Evolutionary conservation across 352 stramenopile genomes (phyloP), one percentile per base, ranked within the genome.

Genomic region (Globisporangium orthogonon): DNA sequence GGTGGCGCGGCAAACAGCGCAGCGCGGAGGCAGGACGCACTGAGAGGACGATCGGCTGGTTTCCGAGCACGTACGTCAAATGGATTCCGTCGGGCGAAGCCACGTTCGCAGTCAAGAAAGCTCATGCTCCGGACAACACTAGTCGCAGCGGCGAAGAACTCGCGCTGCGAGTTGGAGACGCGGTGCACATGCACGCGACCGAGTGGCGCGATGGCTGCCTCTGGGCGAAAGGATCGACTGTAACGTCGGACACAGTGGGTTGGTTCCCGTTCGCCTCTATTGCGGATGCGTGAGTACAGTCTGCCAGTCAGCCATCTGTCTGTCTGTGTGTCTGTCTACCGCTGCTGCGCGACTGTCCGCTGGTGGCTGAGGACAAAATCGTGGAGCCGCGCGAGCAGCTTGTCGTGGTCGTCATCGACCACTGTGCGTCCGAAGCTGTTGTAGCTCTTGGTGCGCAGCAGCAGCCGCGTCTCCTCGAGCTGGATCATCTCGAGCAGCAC

Each of bases 401-500:
- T 71, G 33, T 83, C 69, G 28, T 78, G 58, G 46, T 81, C 63
- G 18, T 74, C 62, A 44, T 76, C 61, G 4, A 81, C 52, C 31
- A 70, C 58, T 7, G 72, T 76, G 29, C 63, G 62, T 0, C 67
- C 61, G 15, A 64, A 66, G 4, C 71, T 68, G 54, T 70, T 81
- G 70, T 87, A 92, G 56, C 70, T 86, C 67, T 85, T 89, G n/a
- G 82, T 77, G 30, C 73, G 69, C 30, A 94, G 45, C 0, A 86
- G 54, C 28, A 72, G 46, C 39, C 70, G 76, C 10, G 77, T 71
- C 43, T 87, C 81, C 13, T 86, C 66, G 6, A 91, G 52, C 43
- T 88, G 75, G 51, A 89, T 80, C 78, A 91, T 86, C 39, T 72
- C 74, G 3, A 91, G 70, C 60, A 94, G 78, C 33, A 94, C 83